These are phyloP conservation scores for Malus fusca DNA, from an alignment of 306 rosid species.

Conservation along the genomic window DNA sequence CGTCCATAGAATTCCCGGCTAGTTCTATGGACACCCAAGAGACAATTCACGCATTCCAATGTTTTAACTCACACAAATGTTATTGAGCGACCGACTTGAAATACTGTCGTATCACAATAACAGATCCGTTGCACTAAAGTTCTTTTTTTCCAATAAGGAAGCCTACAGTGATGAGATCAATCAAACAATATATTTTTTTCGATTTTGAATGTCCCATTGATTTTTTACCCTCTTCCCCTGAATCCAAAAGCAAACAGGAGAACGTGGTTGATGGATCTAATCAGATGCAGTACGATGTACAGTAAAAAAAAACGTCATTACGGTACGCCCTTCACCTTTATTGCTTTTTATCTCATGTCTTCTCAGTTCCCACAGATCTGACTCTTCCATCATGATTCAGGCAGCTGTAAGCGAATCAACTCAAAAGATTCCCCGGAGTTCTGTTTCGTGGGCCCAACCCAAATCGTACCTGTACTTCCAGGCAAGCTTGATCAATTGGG, in stretches of 20 bases:
- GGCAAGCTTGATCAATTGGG: background rate
- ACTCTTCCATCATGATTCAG: background rate
- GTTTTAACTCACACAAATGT: background rate
- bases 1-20: no score
- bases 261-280: background rate
- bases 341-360: background rate
- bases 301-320: background rate
- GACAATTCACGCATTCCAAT: background rate
- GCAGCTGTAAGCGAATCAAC: background rate
- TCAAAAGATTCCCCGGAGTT: background rate
- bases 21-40: background rate
- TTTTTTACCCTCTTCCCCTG: background rate
- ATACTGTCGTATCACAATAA: no score
- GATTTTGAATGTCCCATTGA: background rate
- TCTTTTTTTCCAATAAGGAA: background rate
- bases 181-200: background rate
- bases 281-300: background rate
- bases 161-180: background rate
- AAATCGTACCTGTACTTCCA: background rate
- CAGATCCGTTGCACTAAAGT: background rate
- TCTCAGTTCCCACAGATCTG: no score
- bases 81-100: accelerated
- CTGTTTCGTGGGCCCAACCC: background rate
- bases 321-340: background rate
- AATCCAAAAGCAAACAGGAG: background rate